phyloP scores from a whole-genome alignment of 75 land plant genomes.

The Azolla pinnata region DNA sequence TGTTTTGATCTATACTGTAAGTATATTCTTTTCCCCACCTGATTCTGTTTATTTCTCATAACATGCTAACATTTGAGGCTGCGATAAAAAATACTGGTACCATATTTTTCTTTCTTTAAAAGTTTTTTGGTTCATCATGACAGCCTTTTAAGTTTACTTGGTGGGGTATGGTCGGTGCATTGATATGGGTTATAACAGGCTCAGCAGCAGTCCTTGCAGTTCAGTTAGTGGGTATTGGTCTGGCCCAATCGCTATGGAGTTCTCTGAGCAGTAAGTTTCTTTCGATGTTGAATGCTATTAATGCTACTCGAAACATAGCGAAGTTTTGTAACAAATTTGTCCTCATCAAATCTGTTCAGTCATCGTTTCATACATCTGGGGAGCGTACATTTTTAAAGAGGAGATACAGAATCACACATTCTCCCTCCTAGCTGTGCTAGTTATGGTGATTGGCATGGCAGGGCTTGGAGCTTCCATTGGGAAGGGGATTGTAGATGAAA shows the following conservation, averaged over 20 bases:
- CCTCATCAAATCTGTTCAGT: constrained; percentile 12
- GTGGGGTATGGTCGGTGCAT: constrained; percentile 26
- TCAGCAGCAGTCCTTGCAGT: constrained; percentile 16
- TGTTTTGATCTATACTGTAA: constrained; percentile 23
- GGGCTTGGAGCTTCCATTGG: constrained; percentile 17
- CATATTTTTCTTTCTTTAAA: too few relatives aligned
- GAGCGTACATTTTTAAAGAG: constrained; percentile 23
- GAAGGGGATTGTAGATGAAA: too few relatives aligned
- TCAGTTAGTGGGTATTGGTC: constrained; percentile 22
- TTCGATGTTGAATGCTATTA: too few relatives aligned
- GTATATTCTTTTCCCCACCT: constrained; percentile 2
- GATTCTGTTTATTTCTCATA: not conserved
- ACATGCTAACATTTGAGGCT: too few relatives aligned
- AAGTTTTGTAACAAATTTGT: too few relatives aligned
- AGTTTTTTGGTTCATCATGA: too few relatives aligned
- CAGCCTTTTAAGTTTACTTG: constrained; percentile 23
- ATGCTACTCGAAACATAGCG: too few relatives aligned
- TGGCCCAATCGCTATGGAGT: constrained; percentile 24
- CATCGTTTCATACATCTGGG: constrained; percentile 21
- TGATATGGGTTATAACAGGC: constrained; percentile 24
- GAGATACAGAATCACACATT: constrained; percentile 11
- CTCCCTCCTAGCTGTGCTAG: constrained; percentile 11
- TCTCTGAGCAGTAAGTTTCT: constrained; percentile 16
- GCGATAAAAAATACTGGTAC: too few relatives aligned
- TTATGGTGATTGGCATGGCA: constrained; percentile 23